Percentiles rank a stretch among this genome's conserved stretches.
Evolutionary conservation across 2,329 filamentous ascomycete species (phyloP).

Genomic region (Grosmannia huntii): DNA sequence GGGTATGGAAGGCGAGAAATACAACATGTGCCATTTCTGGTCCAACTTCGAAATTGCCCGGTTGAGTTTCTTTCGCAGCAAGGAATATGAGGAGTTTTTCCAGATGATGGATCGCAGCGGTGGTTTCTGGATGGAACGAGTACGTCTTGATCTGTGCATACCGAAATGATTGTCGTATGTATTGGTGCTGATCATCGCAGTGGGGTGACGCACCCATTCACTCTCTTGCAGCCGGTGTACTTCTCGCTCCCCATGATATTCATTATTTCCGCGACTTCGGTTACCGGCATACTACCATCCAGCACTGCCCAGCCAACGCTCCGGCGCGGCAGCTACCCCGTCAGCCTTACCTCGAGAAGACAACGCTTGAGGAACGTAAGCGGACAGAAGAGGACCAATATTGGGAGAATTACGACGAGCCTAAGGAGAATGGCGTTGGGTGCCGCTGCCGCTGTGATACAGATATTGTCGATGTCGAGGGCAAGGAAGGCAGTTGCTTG

Average conservation of each 20-base stretch:
- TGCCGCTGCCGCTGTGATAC: slow-evolving; percentile 95
- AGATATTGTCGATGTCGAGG: slow-evolving; percentile 94
- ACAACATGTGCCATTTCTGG: slow-evolving; percentile 99
- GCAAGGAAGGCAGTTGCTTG: slow-evolving; percentile 90
- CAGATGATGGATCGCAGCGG: slow-evolving; percentile 97
- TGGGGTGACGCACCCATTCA: slow-evolving; percentile 99
- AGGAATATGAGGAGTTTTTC: slow-evolving; percentile 96
- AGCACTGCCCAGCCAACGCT: slow-evolving; percentile 94
- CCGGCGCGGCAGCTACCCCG: slow-evolving; percentile 74
- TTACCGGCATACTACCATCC: slow-evolving; percentile 96
- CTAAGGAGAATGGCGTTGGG: slow-evolving; percentile 91
- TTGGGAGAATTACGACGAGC: slow-evolving; percentile 77
- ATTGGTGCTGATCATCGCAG: slow-evolving; percentile 31
- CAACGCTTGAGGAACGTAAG: slow-evolving; percentile 68
- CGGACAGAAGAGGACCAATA: slow-evolving; percentile 89
- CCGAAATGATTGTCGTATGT: neutral
- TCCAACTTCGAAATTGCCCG: slow-evolving; percentile 98
- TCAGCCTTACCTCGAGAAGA: slow-evolving; percentile 68
- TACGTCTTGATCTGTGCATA: slow-evolving; percentile 27
- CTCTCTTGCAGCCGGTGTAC: slow-evolving; percentile 83
- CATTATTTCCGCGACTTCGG: slow-evolving; percentile 99
- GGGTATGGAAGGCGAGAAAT: slow-evolving; percentile 91
- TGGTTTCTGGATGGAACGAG: slow-evolving; percentile 98
- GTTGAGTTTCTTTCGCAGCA: slow-evolving; percentile 91
- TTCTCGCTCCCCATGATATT: slow-evolving; percentile 70